Base-by-base conservation (phyloP, 768 basidiomycete species). In the Boletus reticuloceps region DNA sequence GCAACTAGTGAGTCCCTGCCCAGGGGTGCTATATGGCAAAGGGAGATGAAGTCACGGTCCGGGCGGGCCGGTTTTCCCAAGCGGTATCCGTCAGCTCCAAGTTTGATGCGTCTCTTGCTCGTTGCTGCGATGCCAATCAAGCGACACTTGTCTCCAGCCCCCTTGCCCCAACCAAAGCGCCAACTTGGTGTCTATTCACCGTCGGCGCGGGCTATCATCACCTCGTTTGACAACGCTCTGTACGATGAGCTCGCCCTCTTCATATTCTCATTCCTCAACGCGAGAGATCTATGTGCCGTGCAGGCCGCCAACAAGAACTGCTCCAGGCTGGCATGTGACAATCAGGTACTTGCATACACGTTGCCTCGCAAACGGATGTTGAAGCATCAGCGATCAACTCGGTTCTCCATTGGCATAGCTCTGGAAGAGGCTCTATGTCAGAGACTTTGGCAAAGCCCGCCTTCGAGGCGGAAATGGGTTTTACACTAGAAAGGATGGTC, bases 241-340 rank as follows among this genome's bases (percentile, higher is more conserved):
- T 91, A 83, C 65, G 90, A 92, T 62, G 89, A 92, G 71, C 80
- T 92, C 44, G 74, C 90, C 44, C 74, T 91, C 20, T 79, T 77
- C 63, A 83, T 91, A 51, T 88, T 92, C 75, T 84, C 88, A 3
- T 79, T 85, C 70, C 77, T 92, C 38, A 77, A 81, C 31, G 83
- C 79, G 74, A 62, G 70, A 20, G 89, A 90, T 70, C 82, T 92
- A 29, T 91, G 90, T 65, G 66, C 77, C 12, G 72, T 80, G 25
- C 85, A 89, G 68, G 69, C 77, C 14, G 81, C 81, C 43, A 89
- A 79, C 70, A 77, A 74, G 57, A 85, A 83, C 60, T 91, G 88
- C 80, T 77, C 80, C 12, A 74, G 89, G 46, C 75, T 91, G 12
- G 79, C 87, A 5, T 74, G 75, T 43, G 89, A 90, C 67, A 84